Conservation (phyloP, 139 green algal species). For the Zygnema cylindricum region DNA sequence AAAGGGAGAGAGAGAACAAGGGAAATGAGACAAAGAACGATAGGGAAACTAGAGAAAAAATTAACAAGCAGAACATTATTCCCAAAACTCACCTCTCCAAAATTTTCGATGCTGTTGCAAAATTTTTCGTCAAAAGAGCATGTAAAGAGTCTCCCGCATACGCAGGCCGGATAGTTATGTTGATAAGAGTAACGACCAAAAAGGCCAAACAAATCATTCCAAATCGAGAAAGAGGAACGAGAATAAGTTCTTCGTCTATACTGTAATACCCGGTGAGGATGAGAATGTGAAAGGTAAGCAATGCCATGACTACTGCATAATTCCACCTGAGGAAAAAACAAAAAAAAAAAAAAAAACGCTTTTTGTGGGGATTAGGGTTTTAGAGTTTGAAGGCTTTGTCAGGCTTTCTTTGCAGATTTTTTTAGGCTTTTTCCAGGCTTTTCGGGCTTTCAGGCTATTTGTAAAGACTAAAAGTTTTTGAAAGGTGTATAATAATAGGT, state of each 20-base stretch:
- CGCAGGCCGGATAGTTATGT: slow-evolving; percentile 27
- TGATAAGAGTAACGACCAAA: slow-evolving; percentile 39
- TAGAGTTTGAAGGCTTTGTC: neutral
- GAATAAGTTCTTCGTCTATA: slow-evolving; percentile 20
- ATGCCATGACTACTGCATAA: slow-evolving; percentile 38
- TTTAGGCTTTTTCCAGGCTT: too few relatives aligned
- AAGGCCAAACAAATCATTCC: slow-evolving; percentile 56
- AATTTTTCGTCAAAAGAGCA: slow-evolving; percentile 53
- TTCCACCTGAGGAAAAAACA: slow-evolving; percentile 59
- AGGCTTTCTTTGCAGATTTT: too few relatives aligned
- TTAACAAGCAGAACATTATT: too few relatives aligned
- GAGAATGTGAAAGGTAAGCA: slow-evolving; percentile 60
- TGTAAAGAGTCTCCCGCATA: slow-evolving; percentile 54
- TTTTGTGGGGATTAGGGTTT: too few relatives aligned
- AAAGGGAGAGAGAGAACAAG: too few relatives aligned
- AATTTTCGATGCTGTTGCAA: slow-evolving; percentile 11
- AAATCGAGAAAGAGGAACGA: slow-evolving; percentile 31
- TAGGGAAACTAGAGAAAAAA: too few relatives aligned
- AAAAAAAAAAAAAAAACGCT: too few relatives aligned
- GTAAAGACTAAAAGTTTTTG: too few relatives aligned
- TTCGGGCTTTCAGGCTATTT: too few relatives aligned
- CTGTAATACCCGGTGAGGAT: slow-evolving; percentile 36
- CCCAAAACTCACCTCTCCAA: neutral
- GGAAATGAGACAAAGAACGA: too few relatives aligned
- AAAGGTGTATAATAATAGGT: too few relatives aligned